A percentile compares a stretch with the other conserved stretches of the same genome.
These are phyloP conservation scores for Plenodomus lindquistii DNA, from an alignment of 2,329 filamentous ascomycete genomes.

Conservation along the genomic window DNA sequence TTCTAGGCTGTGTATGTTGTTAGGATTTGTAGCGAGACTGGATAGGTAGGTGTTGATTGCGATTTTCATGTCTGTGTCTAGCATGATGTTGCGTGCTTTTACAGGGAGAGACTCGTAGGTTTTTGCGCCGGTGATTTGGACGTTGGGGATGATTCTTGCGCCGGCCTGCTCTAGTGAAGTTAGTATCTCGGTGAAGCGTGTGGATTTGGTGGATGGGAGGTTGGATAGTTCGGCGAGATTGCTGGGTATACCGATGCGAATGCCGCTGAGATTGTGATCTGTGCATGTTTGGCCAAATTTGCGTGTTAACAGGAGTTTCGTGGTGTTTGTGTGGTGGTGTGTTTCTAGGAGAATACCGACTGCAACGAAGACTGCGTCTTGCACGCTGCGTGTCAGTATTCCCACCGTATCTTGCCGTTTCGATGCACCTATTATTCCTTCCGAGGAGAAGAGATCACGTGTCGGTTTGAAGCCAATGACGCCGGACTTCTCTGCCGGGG, in stretches of 20 bases:
- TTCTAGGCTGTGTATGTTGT: slow-evolving; percentile 54
- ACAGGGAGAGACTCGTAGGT: slow-evolving; percentile 46
- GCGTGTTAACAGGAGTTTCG: not conserved
- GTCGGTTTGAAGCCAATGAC: slow-evolving; percentile 28
- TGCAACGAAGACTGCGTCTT: slow-evolving; percentile 53
- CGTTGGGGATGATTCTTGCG: slow-evolving; percentile 19
- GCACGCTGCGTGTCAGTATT: slow-evolving; percentile 56
- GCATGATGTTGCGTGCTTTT: slow-evolving; percentile 40
- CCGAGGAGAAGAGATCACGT: slow-evolving; percentile 59
- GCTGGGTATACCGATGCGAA: slow-evolving; percentile 12
- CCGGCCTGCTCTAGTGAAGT: slow-evolving; percentile 6
- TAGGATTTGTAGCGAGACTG: slow-evolving; percentile 58
- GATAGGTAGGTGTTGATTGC: slow-evolving; percentile 60
- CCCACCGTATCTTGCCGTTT: slow-evolving; percentile 57
- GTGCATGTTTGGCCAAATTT: slow-evolving; percentile 9
- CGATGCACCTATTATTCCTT: slow-evolving; percentile 63
- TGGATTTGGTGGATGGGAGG: not conserved
- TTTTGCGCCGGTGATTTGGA: slow-evolving; percentile 44
- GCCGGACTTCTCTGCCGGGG: slow-evolving; percentile 19
- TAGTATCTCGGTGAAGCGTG: slow-evolving; percentile 7
- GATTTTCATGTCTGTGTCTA: slow-evolving; percentile 60
- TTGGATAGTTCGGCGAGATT: not conserved
- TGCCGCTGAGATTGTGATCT: slow-evolving; percentile 1
- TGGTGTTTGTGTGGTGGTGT: not conserved
- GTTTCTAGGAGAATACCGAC: slow-evolving; percentile 38